Percentiles rank a stretch among this genome's conserved stretches.
These are phyloP conservation scores for Boletus semigastroideus DNA, from an alignment of 1,284 basidiomycete species.

Conservation along the genomic window DNA sequence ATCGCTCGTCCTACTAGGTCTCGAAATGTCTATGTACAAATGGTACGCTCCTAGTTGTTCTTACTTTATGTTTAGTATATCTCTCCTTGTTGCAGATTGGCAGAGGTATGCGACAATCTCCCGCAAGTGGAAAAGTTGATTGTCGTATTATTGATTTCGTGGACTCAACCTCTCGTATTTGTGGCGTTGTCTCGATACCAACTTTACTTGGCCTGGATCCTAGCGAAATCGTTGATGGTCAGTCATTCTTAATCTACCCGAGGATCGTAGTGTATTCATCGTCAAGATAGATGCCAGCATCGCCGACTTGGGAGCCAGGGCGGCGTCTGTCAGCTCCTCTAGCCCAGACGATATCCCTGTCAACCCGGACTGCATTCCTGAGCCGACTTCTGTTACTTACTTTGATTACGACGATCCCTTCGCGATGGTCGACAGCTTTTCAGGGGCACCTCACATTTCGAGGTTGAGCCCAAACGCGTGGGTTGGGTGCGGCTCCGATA, in stretches of 20 bases:
- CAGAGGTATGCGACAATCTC: constrained; percentile 86
- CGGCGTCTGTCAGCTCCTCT: constrained; percentile 26
- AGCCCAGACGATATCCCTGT: constrained; percentile 3
- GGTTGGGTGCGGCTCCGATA: constrained; percentile 78
- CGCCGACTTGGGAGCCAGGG: constrained; percentile 47
- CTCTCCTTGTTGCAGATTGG: constrained; percentile 65
- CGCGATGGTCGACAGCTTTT: constrained; percentile 51
- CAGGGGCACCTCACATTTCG: constrained; percentile 53
- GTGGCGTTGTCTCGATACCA: constrained; percentile 79
- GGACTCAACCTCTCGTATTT: constrained; percentile 69
- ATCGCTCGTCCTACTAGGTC: constrained; percentile 88
- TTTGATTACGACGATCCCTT: constrained; percentile 83
- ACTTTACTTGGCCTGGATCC: constrained; percentile 87
- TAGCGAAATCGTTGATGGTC: constrained; percentile 65
- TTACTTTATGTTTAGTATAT: background rate
- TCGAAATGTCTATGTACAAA: constrained; percentile 88
- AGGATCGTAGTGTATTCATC: constrained; percentile 6
- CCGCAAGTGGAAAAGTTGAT: constrained; percentile 78
- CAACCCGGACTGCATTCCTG: constrained; percentile 41
- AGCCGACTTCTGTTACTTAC: constrained; percentile 71
- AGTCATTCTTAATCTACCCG: constrained; percentile 8
- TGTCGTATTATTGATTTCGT: constrained; percentile 94
- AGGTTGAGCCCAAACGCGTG: constrained; percentile 61
- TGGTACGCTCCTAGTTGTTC: constrained; percentile 54
- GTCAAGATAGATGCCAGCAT: constrained; percentile 47